Evolutionary conservation across 768 basidiomycete species (phyloP), one percentile per base, ranked within the genome.

Genomic region (Lyophyllum decastes): DNA sequence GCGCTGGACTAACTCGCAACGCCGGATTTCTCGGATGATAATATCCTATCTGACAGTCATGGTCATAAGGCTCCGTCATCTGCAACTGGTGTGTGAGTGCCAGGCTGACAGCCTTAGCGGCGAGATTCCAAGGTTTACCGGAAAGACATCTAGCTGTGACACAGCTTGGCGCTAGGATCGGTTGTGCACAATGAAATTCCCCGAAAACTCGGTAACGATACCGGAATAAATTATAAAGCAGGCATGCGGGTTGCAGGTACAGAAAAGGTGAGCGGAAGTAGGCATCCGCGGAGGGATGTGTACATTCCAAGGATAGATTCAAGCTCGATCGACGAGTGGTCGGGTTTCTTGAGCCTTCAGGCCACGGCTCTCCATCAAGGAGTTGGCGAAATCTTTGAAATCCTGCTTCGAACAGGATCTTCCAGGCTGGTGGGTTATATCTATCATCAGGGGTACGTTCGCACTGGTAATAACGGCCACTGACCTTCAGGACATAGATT

Each of bases 401-500:
- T 84, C 83, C 55, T 78, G 71, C 61, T 79, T 83, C 38, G 76
- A 75, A 63, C 80, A 79, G 14, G 75, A 70, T 55, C 83, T 74
- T 45, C 78, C 77, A 48, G 80, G 78, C 80, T 79, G 57, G 12
- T 45, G 43, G 19, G 50, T n/a, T n/a, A n/a, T n/a, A n/a, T n/a
- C n/a, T n/a, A 43, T 27, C 27, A 25, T 11, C 47, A 49, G 27
- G n/a, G n/a, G 14, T 34, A 21, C 26, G 35, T 19, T 46, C 40
- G 25, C 21, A 4, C 8, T 16, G 33, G 35, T 10, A n/a, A 11
- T 27, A 11, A 45, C n/a, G 10, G 30, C 51, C 19, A 55, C 73
- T 2, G 50, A 87, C 87, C 83, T 85, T 88, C 46, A 89, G 64
- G 2, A 84, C 88, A 62, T 89, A 89, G 4, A 88, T 70, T 11